phyloP scores from a whole-genome alignment of 805 yeast genomes.

The Hanseniaspora guilliermondii region DNA sequence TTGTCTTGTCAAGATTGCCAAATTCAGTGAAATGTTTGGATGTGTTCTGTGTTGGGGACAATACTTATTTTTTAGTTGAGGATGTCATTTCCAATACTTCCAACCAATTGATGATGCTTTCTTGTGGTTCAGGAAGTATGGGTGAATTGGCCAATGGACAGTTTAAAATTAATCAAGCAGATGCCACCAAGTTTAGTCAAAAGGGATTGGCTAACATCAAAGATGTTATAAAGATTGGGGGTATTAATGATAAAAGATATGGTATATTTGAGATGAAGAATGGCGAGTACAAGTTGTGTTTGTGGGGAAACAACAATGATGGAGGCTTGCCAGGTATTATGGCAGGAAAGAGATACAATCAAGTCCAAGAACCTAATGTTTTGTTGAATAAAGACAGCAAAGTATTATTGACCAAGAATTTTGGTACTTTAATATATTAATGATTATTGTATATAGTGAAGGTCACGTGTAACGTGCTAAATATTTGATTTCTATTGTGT shows the following conservation, averaged over 20 bases:
- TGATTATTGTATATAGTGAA: background rate
- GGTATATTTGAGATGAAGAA: conserved; percentile 44
- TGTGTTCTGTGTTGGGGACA: conserved; percentile 59
- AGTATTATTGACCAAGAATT: background rate
- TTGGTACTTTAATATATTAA: conserved; percentile 7
- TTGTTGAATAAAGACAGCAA: background rate
- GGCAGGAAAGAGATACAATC: conserved; percentile 49
- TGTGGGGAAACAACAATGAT: conserved; percentile 66
- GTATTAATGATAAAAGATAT: conserved; percentile 29
- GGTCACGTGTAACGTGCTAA: background rate
- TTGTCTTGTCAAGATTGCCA: conserved; percentile 22
- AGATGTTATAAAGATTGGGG: conserved; percentile 39
- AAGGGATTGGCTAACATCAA: conserved; percentile 24
- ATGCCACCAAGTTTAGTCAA: conserved; percentile 37
- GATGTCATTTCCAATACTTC: conserved; percentile 16
- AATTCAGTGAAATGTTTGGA: conserved; percentile 36
- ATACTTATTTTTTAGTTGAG: conserved; percentile 41
- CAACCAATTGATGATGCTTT: conserved; percentile 29
- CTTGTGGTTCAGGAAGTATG: conserved; percentile 73
- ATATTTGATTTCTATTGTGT: background rate
- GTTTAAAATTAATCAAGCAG: conserved; percentile 58
- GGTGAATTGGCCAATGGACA: conserved; percentile 80
- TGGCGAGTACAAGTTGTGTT: conserved; percentile 42
- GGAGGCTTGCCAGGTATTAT: conserved; percentile 15
- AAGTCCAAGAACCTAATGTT: background rate